Evolutionary conservation across 2,329 filamentous ascomycete genomes (phyloP).

Genomic region (Elsinoe fawcettii): DNA sequence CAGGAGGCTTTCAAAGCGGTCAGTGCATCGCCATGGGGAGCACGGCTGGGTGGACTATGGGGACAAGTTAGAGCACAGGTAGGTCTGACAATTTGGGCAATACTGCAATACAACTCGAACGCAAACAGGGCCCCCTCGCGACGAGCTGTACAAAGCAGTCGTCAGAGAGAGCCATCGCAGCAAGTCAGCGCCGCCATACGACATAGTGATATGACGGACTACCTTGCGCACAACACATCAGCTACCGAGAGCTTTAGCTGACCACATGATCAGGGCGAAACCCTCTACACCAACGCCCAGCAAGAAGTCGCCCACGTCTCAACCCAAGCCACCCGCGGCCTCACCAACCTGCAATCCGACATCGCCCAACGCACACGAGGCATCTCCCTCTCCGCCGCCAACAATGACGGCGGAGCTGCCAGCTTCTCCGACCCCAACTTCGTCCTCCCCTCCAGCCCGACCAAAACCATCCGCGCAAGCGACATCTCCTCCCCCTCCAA

Average conservation of each 20-base stretch:
- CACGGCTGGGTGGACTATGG: conserved; percentile 78
- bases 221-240: no score
- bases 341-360: conserved; percentile 60
- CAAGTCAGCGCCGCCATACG: background rate
- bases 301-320: conserved; percentile 70
- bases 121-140: no score
- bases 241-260: no score
- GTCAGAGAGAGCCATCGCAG: background rate
- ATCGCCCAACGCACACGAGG: conserved; percentile 67
- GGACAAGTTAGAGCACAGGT: conserved; percentile 91
- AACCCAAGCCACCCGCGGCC: conserved; percentile 67
- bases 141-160: no score
- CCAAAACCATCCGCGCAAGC: conserved; percentile 3
- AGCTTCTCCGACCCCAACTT: conserved; percentile 23
- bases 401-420: conserved; percentile 20
- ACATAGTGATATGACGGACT: background rate
- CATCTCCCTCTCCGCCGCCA: conserved; percentile 52
- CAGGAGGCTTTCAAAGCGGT: conserved; percentile 95
- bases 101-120: no score
- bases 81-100: no score
- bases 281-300: conserved; percentile 72
- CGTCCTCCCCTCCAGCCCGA: conserved; percentile 15
- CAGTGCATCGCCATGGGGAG: conserved; percentile 84
- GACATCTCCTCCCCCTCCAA: conserved; percentile 20
- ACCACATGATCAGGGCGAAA: conserved; percentile 57